Evolutionary conservation across 2,329 filamentous ascomycete species (phyloP).

Genomic region (Aureobasidium sp.): DNA sequence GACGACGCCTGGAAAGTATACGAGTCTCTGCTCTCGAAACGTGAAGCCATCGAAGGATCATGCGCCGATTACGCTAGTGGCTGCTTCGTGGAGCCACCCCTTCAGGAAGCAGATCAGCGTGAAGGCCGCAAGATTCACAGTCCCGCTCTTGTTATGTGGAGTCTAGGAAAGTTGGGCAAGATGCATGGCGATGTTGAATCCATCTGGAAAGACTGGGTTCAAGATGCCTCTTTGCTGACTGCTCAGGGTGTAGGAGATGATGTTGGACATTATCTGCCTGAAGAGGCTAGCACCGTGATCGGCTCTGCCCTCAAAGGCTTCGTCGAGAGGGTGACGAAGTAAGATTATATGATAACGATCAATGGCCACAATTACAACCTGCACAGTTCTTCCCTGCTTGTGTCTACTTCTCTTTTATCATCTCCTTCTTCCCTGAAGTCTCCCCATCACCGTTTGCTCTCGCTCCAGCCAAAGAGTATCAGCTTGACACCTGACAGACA

Average conservation of each 20-base stretch:
- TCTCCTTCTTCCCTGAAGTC: neutral
- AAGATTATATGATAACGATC: neutral
- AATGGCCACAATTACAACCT: neutral
- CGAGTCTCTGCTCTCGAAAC: slow-evolving; percentile 33
- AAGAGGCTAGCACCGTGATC: slow-evolving; percentile 35
- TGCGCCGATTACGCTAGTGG: slow-evolving; percentile 42
- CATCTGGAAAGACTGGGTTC: slow-evolving; percentile 40
- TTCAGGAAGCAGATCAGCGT: slow-evolving; percentile 38
- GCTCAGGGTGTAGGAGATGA: slow-evolving; percentile 27
- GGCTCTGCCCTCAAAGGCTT: slow-evolving; percentile 22
- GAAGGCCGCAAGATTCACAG: slow-evolving; percentile 35
- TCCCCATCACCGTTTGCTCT: no score
- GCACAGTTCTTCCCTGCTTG: no score
- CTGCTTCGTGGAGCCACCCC: slow-evolving; percentile 32
- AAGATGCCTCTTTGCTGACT: slow-evolving; percentile 24
- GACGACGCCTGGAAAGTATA: slow-evolving; percentile 38
- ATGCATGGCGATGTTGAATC: slow-evolving; percentile 33
- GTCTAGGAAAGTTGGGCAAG: slow-evolving; percentile 32
- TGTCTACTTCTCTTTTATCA: neutral
- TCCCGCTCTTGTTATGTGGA: slow-evolving; percentile 38
- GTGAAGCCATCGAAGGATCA: slow-evolving; percentile 34
- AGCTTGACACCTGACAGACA: no score
- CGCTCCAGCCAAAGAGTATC: no score
- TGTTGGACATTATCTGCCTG: slow-evolving; percentile 39
- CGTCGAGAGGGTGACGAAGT: slow-evolving; percentile 9